Conservation (phyloP, 169 alveolate species). For the Eimeria sp. region DNA sequence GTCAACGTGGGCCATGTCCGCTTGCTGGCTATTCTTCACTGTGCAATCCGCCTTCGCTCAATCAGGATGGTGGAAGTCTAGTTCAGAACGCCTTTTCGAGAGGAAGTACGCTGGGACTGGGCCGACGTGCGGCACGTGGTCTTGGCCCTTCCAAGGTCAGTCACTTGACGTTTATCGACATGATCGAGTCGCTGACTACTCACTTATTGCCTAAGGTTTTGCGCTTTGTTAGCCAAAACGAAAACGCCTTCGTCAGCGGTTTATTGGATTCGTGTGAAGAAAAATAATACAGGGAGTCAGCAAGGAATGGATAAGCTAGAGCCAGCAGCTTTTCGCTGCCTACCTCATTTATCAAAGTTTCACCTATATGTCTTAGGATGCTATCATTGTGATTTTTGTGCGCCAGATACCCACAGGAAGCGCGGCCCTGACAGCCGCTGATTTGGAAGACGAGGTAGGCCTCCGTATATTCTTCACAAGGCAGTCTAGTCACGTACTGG, state of each 20-base stretch:
- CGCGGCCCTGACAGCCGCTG: neutral
- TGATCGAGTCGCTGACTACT: neutral
- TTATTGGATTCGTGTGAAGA: neutral
- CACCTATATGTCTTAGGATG: neutral
- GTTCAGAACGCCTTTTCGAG: neutral
- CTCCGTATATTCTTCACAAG: neutral
- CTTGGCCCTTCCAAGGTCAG: neutral
- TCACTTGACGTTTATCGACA: neutral
- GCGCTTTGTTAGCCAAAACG: no score
- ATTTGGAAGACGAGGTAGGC: neutral
- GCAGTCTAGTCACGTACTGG: no score
- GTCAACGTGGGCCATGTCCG: neutral
- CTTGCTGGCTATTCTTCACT: neutral
- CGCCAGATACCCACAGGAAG: neutral
- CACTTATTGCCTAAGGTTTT: no score
- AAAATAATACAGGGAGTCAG: neutral
- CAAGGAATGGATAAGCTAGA: neutral
- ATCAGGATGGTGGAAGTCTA: neutral
- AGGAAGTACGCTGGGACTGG: neutral
- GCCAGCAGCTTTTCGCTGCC: neutral
- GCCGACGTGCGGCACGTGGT: neutral
- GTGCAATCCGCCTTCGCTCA: neutral
- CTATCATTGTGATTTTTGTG: neutral
- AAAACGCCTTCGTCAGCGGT: neutral
- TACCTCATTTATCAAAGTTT: neutral